Evolutionary conservation across 306 rosid genomes (phyloP), one percentile per base, ranked within the genome.

Genomic region (Dryas octopetala): DNA sequence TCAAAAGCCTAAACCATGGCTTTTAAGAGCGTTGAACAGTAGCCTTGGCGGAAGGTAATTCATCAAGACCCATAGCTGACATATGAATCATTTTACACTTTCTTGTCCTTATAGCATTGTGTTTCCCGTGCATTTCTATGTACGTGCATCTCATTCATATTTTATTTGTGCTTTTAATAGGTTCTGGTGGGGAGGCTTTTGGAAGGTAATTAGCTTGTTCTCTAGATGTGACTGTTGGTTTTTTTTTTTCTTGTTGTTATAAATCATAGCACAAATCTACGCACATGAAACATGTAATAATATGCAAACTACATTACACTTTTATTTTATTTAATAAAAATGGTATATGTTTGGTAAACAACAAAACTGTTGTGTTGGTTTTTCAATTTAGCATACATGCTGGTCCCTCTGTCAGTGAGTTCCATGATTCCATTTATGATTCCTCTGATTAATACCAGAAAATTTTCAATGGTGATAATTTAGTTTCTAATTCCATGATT

Each of bases 141-240:
- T 57, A 26, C 76, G 11, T 41, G 23, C 63, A 69, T 73, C 72
- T 55, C 32, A 82, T 71, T 76, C 52, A 53, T 72, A 68, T 70
- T 83, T 51, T 45, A 23, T 40, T 75, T 67, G 68, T 62, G 46
- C 14, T 82, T 65, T 80, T 19, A 65, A 72, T 74, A 93, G 98
- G 98, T 94, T 94, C 89, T 94, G 98, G 98, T 88, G 74, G 75
- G 98, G 98, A 87, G 98, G 98, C 85, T 40, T 91, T 78, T 94
- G 89, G 89, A 94, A 94, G 98, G 98, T 94, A 87, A 8, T 55
- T 52, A 28, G 13, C 49, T 44, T 47, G 17, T 72, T 71, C 50
- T 44, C 52, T 70, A 12, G 38, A 48, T 13, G 26, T 61, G 13
- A 11, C 53, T 44, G 55, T 54, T 70, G 3, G 16, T 6, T 43